A percentile compares a stretch with the other conserved stretches of the same genome.
Conservation (phyloP, 1,139 yeast species). For the Tardiomyces digboiensis region DNA sequence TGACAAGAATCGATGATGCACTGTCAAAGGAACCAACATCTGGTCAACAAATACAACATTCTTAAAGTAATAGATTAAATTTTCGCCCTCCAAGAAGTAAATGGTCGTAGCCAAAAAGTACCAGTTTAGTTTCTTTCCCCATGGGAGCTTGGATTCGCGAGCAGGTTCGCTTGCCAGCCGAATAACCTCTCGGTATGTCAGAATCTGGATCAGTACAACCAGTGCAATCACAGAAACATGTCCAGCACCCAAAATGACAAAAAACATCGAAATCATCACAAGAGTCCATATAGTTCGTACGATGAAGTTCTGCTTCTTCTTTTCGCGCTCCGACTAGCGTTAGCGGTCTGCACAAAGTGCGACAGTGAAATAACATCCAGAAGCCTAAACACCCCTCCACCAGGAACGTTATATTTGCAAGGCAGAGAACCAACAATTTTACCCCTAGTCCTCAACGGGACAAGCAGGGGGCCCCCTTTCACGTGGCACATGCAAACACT, state of each 20-base stretch:
- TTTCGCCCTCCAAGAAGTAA: conserved; percentile 83
- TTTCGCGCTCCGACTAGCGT: conserved; percentile 37
- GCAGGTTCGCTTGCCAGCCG: conserved; percentile 77
- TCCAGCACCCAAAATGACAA: conserved; percentile 71
- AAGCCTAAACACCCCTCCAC: too few relatives aligned
- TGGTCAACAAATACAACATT: conserved; percentile 36
- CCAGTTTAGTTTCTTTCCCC: conserved; percentile 86
- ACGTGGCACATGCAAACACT: too few relatives aligned
- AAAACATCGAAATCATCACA: conserved; percentile 76
- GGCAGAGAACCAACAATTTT: too few relatives aligned
- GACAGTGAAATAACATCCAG: too few relatives aligned
- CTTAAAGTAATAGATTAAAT: conserved; percentile 55
- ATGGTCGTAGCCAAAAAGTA: conserved; percentile 60
- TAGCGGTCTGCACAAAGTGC: too few relatives aligned
- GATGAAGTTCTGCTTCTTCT: conserved; percentile 73
- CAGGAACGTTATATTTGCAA: too few relatives aligned
- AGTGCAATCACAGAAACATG: conserved; percentile 70
- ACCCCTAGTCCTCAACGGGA: too few relatives aligned
- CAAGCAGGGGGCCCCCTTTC: too few relatives aligned
- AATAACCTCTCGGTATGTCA: conserved; percentile 87
- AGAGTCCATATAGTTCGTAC: conserved; percentile 94
- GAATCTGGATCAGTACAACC: conserved; percentile 64
- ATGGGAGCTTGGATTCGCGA: conserved; percentile 71
- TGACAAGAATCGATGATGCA: conserved; percentile 75
- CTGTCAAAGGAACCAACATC: conserved; percentile 35